Evolutionary conservation across 2,329 filamentous ascomycete species (phyloP).

Genomic region (Colletotrichum sp.): DNA sequence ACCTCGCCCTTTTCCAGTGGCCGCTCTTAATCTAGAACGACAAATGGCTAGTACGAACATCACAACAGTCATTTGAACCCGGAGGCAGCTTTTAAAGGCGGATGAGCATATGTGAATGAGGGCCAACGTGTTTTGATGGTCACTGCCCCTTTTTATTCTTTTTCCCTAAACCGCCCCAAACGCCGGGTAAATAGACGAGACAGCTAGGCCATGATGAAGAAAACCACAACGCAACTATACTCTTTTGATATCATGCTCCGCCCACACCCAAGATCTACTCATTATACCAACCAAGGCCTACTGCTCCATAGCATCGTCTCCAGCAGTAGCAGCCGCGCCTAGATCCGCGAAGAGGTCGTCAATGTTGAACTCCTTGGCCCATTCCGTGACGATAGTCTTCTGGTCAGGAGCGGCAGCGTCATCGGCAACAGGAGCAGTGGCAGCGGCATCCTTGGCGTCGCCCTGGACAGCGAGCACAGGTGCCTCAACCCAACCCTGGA

Average conservation of each 20-base stretch:
- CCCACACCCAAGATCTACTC: neutral
- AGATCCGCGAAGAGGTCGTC: constrained; percentile 88
- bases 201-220: constrained; percentile 3
- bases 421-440: constrained; percentile 38
- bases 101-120: constrained; percentile 1
- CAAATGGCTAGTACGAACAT: neutral
- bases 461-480: constrained; percentile 64
- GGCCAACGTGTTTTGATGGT: neutral
- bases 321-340: constrained; percentile 31
- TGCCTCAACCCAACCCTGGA: constrained; percentile 89
- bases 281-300: constrained; percentile 29
- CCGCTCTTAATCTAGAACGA: neutral
- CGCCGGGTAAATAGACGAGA: neutral
- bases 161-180: constrained; percentile 11
- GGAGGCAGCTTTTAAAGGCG: neutral
- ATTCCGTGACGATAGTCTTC: constrained; percentile 88
- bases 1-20: neutral
- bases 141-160: neutral
- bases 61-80: neutral
- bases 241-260: constrained; percentile 8
- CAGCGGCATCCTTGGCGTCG: constrained; percentile 36
- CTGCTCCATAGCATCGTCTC: constrained; percentile 58
- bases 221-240: neutral
- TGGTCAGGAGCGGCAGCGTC: constrained; percentile 65
- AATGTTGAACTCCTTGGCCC: constrained; percentile 94